Conservation (phyloP, 768 basidiomycete species). For the Melanogaster broomeanus region DNA sequence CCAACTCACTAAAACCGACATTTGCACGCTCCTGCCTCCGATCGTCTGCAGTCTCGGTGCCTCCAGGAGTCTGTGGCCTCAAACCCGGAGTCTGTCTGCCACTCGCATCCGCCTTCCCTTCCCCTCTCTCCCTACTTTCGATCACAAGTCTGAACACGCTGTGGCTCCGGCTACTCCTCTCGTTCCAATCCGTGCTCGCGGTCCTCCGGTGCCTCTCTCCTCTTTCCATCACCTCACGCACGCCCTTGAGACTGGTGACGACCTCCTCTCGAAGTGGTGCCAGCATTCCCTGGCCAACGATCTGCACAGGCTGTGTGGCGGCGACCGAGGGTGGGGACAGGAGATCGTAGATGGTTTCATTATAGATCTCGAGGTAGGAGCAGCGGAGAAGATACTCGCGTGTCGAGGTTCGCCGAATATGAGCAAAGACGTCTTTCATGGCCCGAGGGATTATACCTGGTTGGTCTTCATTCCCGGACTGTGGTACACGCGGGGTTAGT, state of each 20-base stretch:
- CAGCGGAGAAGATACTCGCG: constrained; percentile 95
- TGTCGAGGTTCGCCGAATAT: constrained; percentile 72
- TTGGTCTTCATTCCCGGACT: constrained; percentile 77
- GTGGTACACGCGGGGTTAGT: constrained; percentile 25
- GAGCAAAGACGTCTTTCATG: constrained; percentile 88
- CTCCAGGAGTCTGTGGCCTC: constrained; percentile 53
- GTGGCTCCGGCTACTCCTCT: constrained; percentile 91
- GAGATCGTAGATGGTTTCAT: constrained; percentile 85
- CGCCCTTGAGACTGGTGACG: constrained; percentile 86
- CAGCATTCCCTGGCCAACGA: constrained; percentile 71
- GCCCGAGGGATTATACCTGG: constrained; percentile 95
- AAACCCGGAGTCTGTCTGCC: constrained; percentile 55
- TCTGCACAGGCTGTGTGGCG: constrained; percentile 63
- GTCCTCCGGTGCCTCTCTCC: constrained; percentile 89
- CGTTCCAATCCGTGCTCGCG: constrained; percentile 99
- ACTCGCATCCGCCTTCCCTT: constrained; percentile 39
- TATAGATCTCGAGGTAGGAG: constrained; percentile 97
- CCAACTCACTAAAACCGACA: constrained; percentile 63
- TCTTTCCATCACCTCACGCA: constrained; percentile 79
- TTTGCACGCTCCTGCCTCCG: constrained; percentile 80
- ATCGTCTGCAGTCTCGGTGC: constrained; percentile 70
- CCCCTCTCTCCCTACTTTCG: constrained; percentile 77
- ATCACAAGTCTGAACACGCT: constrained; percentile 93
- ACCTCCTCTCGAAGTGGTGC: constrained; percentile 88
- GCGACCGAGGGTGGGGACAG: constrained; percentile 67